These are phyloP conservation scores for Novymonas esmeraldas DNA, from an alignment of 208 protist species.

Conservation along the genomic window DNA sequence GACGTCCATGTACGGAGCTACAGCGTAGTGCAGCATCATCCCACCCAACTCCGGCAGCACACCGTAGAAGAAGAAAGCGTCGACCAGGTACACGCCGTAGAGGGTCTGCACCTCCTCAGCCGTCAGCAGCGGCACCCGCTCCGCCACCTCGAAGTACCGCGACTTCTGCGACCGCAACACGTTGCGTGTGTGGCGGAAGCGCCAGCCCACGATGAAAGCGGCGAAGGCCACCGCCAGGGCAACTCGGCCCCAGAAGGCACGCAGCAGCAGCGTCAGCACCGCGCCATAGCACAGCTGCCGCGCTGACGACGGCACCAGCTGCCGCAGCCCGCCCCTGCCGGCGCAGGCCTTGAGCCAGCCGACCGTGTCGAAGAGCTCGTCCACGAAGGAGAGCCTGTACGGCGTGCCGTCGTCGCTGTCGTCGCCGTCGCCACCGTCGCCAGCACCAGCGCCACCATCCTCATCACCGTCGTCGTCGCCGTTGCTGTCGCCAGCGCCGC, in stretches of 20 bases:
- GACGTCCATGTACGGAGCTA: slow-evolving; percentile 60
- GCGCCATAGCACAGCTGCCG: slow-evolving; percentile 18
- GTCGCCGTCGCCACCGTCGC: not conserved
- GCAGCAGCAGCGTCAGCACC: slow-evolving; percentile 28
- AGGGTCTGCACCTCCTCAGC: slow-evolving; percentile 37
- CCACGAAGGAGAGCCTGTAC: slow-evolving; percentile 22
- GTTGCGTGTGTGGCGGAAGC: slow-evolving; percentile 34
- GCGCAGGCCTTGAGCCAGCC: slow-evolving; percentile 9
- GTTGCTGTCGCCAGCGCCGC: too few species aligned
- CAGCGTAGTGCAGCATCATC: slow-evolving; percentile 58
- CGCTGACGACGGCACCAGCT: not conserved
- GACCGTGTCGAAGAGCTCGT: slow-evolving; percentile 27
- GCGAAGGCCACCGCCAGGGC: slow-evolving; percentile 14
- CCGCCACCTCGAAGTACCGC: slow-evolving; percentile 60
- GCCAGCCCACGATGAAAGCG: slow-evolving; percentile 29
- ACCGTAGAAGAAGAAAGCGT: slow-evolving; percentile 59
- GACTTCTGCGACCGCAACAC: slow-evolving; percentile 30
- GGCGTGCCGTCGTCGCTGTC: slow-evolving; percentile 1
- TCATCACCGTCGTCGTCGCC: not conserved
- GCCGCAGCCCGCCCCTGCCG: slow-evolving; percentile 11
- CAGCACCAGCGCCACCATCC: not conserved
- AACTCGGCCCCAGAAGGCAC: slow-evolving; percentile 27
- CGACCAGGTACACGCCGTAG: slow-evolving; percentile 59
- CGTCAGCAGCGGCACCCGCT: slow-evolving; percentile 39
- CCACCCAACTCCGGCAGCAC: slow-evolving; percentile 49